Evolutionary conservation across 805 yeast genomes (phyloP), one percentile per base, ranked within the genome.

Genomic region (Cyberlindnera galapagoensis): DNA sequence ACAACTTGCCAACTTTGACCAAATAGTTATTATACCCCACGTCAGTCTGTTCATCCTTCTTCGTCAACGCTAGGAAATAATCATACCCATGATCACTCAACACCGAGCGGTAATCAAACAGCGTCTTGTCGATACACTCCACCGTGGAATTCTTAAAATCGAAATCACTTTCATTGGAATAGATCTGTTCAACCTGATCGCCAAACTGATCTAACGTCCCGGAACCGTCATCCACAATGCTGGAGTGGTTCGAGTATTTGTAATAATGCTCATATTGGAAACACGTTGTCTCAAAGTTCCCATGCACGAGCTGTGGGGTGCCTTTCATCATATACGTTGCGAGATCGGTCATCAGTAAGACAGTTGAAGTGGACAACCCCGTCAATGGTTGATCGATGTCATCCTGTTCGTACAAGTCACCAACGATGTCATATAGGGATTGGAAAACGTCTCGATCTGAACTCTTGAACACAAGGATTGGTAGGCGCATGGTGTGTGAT

Each of bases 41-140:
- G 20, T 41, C 51, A 7, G 58, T 51, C 39, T 61, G 67, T 0
- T 77, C 76, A 44, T 73, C 43, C 8, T 74, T 4, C 69, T 70
- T 33, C 69, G 49, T 6, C 70, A 65, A 22, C 60, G 60, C 17
- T 54, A 42, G 23, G 35, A 42, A 33, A 21, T 36, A 36, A 15
- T 35, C 26, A 30, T 33, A 42, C 3, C 46, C 46, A 15, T 34
- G 26, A 13, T 34, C 29, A 14, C 32, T 30, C 11, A 42, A 34
- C 7, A 39, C 26, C 2, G 26, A 18, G 32, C 46, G 31, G 16
- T 42, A 42, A 20, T 42, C 46, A 16, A 36, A 39, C 9, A 39
- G 30, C 16, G 12, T 33, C 9, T 35, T 30, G n/a, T 21, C 24
- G 7, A 25, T 24, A 22, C 44, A 40, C 12, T 28, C 28, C 9